phyloP scores from a whole-genome alignment of 2,329 filamentous ascomycete species.

The Arthrobotrys iridis region DNA sequence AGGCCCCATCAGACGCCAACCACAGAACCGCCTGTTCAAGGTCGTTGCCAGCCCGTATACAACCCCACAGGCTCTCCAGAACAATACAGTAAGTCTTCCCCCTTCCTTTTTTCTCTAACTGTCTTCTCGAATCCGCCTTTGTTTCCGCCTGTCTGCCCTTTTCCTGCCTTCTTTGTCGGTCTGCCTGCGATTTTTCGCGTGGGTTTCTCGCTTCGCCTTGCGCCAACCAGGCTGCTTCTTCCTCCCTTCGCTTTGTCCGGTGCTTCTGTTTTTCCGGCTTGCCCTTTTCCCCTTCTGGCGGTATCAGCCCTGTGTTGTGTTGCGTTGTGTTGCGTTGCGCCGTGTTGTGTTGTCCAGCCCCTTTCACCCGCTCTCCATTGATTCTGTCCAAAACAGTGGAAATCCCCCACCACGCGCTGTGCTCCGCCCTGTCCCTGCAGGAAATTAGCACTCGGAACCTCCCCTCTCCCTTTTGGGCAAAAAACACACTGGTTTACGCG shows the following conservation, averaged over 20 bases:
- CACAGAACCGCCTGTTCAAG: conserved; percentile 9
- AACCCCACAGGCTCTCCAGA: conserved; percentile 10
- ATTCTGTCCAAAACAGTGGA: conserved; percentile 13
- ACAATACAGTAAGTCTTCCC: conserved; percentile 34
- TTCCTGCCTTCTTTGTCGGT: not conserved
- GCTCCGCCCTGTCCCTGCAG: conserved; percentile 21
- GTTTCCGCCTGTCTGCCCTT: not conserved
- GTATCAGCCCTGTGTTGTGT: too few relatives aligned
- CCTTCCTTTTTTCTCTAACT: too few relatives aligned
- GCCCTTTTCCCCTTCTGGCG: conserved; percentile 13
- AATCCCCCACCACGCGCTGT: conserved; percentile 51
- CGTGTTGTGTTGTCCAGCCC: conserved; percentile 14
- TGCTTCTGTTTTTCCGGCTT: conserved; percentile 35
- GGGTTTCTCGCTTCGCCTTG: conserved; percentile 49
- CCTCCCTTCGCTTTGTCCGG: conserved; percentile 1
- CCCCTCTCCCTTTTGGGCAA: conserved; percentile 35
- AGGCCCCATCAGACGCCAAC: conserved; percentile 28
- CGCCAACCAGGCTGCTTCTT: conserved; percentile 9
- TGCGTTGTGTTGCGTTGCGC: not conserved
- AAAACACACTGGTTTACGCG: conserved; percentile 48
- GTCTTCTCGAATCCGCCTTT: too few relatives aligned
- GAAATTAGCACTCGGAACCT: conserved; percentile 13
- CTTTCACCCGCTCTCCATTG: conserved; percentile 17
- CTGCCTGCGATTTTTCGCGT: conserved; percentile 26
- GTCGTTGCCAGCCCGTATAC: not conserved